These are phyloP conservation scores for Lecanicillium sp. DNA, from an alignment of 2,329 filamentous ascomycete genomes.

Conservation along the genomic window DNA sequence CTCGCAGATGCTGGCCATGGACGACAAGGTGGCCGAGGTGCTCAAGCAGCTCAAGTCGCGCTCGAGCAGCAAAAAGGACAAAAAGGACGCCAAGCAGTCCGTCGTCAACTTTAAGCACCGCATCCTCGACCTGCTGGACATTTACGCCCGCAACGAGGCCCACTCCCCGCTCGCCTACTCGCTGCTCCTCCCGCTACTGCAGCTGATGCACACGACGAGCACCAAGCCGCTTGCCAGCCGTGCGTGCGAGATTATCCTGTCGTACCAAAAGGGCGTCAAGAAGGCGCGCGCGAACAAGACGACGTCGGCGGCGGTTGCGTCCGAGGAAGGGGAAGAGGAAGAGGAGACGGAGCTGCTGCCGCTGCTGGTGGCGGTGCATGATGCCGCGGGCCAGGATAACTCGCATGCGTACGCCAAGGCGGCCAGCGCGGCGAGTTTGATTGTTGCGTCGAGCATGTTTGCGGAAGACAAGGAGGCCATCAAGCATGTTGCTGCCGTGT, in stretches of 20 bases:
- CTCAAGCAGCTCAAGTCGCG: slow-evolving; percentile 65
- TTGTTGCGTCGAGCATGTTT: slow-evolving; percentile 57
- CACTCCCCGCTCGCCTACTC: slow-evolving; percentile 59
- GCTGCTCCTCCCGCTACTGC: slow-evolving; percentile 68
- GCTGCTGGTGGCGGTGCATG: slow-evolving; percentile 60
- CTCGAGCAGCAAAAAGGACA: slow-evolving; percentile 69
- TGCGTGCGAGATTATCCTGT: slow-evolving; percentile 62
- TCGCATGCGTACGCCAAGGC: slow-evolving; percentile 67
- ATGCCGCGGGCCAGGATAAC: slow-evolving; percentile 53
- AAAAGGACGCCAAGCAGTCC: slow-evolving; percentile 78
- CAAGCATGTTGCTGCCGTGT: slow-evolving; percentile 52
- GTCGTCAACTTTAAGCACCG: slow-evolving; percentile 94
- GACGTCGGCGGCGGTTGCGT: slow-evolving; percentile 27
- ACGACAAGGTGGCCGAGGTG: slow-evolving; percentile 74
- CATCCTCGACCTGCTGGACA: slow-evolving; percentile 77
- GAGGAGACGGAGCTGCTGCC: slow-evolving; percentile 39
- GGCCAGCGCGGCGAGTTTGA: slow-evolving; percentile 64
- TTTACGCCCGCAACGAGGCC: slow-evolving; percentile 76
- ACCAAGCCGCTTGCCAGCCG: slow-evolving; percentile 70
- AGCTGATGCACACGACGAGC: slow-evolving; percentile 66
- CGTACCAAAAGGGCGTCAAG: slow-evolving; percentile 61
- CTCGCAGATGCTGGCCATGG: slow-evolving; percentile 87
- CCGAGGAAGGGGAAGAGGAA: slow-evolving; percentile 29
- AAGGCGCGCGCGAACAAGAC: slow-evolving; percentile 41
- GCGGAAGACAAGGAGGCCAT: slow-evolving; percentile 44